Percentiles rank a stretch among this genome's conserved stretches.
Conservation (phyloP, 139 green algal species). For the Chlorella sp. region DNA sequence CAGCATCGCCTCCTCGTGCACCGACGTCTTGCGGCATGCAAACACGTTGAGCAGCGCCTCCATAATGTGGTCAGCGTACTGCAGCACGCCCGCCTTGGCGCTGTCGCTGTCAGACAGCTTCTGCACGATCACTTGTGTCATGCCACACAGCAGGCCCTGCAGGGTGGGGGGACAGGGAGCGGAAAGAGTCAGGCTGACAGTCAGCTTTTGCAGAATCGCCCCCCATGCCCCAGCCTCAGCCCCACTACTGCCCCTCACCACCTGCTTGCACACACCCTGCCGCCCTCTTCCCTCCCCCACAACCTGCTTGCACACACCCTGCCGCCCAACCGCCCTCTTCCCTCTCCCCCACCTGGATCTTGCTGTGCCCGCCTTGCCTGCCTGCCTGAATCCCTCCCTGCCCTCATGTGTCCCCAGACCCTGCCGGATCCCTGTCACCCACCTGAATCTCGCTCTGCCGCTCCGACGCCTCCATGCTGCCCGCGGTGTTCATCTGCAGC, state of each 20-base stretch:
- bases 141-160: conserved; percentile 93
- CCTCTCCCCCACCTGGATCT: conserved; percentile 73
- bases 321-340: not conserved
- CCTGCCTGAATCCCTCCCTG: not conserved
- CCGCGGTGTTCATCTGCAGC: conserved; percentile 28
- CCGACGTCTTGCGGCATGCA: conserved; percentile 59
- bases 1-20: conserved; percentile 97
- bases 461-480: conserved; percentile 52
- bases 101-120: conserved; percentile 79
- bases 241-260: no score
- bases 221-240: no score
- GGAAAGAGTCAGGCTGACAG: not conserved
- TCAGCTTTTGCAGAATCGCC: no score
- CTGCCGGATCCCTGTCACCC: not conserved
- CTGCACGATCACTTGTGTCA: conserved; percentile 90
- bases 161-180: conserved; percentile 18
- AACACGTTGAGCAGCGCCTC: conserved; percentile 56
- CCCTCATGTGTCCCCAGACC: not conserved
- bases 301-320: not conserved
- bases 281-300: no score
- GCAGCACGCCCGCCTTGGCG: conserved; percentile 72
- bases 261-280: no score
- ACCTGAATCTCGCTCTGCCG: conserved; percentile 74
- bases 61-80: conserved; percentile 87
- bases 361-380: no score